Evolutionary conservation across 805 yeast species (phyloP).

Genomic region (Yarrowia sp.): DNA sequence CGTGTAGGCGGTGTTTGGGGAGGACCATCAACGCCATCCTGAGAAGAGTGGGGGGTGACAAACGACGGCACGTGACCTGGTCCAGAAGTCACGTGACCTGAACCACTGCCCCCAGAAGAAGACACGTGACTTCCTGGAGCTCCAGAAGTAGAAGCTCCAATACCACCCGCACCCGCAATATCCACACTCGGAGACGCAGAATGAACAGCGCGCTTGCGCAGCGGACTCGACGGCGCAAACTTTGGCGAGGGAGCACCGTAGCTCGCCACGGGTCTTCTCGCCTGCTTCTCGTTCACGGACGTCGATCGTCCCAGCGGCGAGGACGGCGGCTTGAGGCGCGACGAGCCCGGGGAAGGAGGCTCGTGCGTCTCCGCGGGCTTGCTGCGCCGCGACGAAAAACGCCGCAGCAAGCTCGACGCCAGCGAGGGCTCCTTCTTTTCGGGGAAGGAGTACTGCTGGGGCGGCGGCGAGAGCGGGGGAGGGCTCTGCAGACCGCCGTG

Average conservation of each 20-base stretch:
- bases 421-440: constrained; percentile 27
- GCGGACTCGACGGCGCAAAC: not conserved
- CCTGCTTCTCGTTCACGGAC: constrained; percentile 30
- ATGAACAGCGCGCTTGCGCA: constrained; percentile 16
- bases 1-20: constrained; percentile 11
- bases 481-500: not conserved
- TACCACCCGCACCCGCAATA: no score
- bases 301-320: constrained; percentile 29
- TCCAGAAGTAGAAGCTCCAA: no score
- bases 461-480: constrained; percentile 13
- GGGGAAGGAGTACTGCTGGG: constrained; percentile 23
- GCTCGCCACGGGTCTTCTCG: constrained; percentile 33
- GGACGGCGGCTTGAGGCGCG: constrained; percentile 11
- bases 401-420: constrained; percentile 32
- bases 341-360: not conserved
- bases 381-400: constrained; percentile 30
- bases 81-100: no score
- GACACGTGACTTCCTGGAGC: no score
- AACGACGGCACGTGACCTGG: no score
- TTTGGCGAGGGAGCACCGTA: not conserved
- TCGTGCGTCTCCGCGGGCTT: constrained; percentile 3
- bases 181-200: constrained; percentile 25
- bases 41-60: not conserved
- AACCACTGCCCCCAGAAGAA: no score
- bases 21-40: not conserved